Base-by-base conservation (phyloP, 2,329 filamentous ascomycete genomes). In the Ophiostoma pallidulum region DNA sequence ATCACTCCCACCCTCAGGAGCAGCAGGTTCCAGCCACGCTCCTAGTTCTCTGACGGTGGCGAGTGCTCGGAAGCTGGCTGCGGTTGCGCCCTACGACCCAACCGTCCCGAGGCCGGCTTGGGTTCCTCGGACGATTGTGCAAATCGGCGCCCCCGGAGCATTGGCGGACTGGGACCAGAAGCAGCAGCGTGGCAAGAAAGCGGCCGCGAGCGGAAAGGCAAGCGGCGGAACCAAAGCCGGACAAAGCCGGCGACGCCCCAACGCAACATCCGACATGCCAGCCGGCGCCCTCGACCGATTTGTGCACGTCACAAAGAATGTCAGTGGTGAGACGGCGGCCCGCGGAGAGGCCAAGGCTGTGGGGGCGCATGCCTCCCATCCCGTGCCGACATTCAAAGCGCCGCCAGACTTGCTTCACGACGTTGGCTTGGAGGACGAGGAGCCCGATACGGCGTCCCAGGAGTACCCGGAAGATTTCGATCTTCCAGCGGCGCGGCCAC, bases 121-220 rank as follows among this genome's bases (percentile, higher is more conserved):
- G 86, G 64, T 90, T 6, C 70, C 84, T 19, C 78, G 82, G 55
- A 72, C 74, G 0, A 70, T 86, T 45, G 75, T 79, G 4, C 77
- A 73, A 48, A 61, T 82, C 3, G 84, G 84, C 0, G 72, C 82
- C 47, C 84, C 84, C 4, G 64, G 80, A 2, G 75, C 75, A 24
- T 74, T 86, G 0, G 71, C 81, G 53, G 75, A 77, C 36, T 90
- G 83, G 74, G 76, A 86, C 39, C 62, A 58, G 24, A 56, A 58
- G 22, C 64, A 51, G 41, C 41, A 32, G 20, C 40, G 31, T 1
- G 19, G 13, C 20, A 48, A 40, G n/a, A 60, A 58, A 33, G 57
- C 51, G 13, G 18, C 33, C 8, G 33, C 46, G 2, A 35, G 24
- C 24, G 24, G 6, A 10, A 28, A 28, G 24, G 24, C 24, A 28